Evolutionary conservation across 495 filamentous ascomycete genomes (phyloP).

Genomic region (Hyaloscypha variabilis): DNA sequence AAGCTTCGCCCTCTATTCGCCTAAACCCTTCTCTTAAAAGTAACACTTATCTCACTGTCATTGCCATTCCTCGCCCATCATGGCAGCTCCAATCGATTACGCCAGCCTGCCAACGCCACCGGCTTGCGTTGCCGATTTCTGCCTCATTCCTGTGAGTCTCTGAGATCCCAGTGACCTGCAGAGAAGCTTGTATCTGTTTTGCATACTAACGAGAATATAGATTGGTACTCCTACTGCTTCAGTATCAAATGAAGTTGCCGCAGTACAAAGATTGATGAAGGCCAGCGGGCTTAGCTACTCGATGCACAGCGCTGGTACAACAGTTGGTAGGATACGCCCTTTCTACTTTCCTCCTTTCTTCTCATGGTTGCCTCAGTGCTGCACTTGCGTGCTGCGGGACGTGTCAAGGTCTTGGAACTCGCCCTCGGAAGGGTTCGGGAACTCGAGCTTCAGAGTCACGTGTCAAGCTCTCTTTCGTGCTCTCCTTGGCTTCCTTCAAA

Average conservation of each 20-base stretch:
- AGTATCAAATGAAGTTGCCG: conserved; percentile 84
- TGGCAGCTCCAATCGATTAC: conserved; percentile 36
- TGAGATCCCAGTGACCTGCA: background rate
- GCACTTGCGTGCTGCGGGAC: background rate
- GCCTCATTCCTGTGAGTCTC: conserved; percentile 70
- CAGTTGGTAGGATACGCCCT: conserved; percentile 69
- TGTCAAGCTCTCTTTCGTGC: background rate
- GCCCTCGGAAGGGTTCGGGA: background rate
- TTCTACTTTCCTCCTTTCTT: background rate
- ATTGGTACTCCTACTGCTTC: conserved; percentile 76
- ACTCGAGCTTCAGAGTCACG: background rate
- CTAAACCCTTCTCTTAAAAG: background rate
- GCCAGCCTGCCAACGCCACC: conserved; percentile 65
- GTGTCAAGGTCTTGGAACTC: background rate
- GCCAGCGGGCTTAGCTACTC: conserved; percentile 75
- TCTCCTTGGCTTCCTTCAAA: background rate
- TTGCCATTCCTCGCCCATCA: background rate
- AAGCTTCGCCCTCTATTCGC: background rate
- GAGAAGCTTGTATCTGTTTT: background rate
- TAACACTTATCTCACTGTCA: background rate
- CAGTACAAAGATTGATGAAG: conserved; percentile 84
- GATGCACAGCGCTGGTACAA: conserved; percentile 89
- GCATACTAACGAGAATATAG: conserved; percentile 39
- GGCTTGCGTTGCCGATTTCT: conserved; percentile 78
- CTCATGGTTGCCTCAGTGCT: background rate